Conservation (phyloP, 1,284 basidiomycete genomes). For the Tilletia horrida region DNA sequence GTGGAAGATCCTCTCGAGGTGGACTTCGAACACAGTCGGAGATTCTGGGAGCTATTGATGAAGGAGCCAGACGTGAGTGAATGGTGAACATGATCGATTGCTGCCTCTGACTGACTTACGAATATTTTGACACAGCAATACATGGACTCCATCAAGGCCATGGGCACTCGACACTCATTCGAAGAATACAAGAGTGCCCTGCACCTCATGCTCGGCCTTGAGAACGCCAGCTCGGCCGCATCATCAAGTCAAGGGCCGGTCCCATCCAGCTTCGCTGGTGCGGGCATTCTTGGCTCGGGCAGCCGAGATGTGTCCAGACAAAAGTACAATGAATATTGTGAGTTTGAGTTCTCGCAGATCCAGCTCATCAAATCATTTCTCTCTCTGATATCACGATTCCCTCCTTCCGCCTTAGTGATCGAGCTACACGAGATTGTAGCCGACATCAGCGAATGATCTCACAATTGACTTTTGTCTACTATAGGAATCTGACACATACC, state of each 20-base stretch:
- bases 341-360: background rate
- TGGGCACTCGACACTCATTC: slow-evolving; percentile 24
- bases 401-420: slow-evolving; percentile 27
- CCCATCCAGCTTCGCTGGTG: slow-evolving; percentile 23
- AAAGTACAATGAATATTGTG: slow-evolving; percentile 43
- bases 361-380: background rate
- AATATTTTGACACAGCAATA: slow-evolving; percentile 2
- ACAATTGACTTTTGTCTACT: too few relatives aligned
- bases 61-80: slow-evolving; percentile 69
- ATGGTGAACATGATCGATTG: background rate
- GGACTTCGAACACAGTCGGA: slow-evolving; percentile 71
- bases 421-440: slow-evolving; percentile 41
- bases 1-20: slow-evolving; percentile 58
- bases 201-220: slow-evolving; percentile 44
- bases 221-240: slow-evolving; percentile 22
- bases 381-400: slow-evolving; percentile 20
- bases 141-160: slow-evolving; percentile 17
- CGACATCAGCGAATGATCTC: slow-evolving; percentile 10
- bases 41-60: slow-evolving; percentile 76
- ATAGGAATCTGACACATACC: too few relatives aligned
- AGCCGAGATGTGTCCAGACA: slow-evolving; percentile 32
- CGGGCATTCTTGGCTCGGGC: slow-evolving; percentile 26
- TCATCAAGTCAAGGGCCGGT: background rate
- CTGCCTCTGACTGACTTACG: background rate
- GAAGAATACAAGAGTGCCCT: slow-evolving; percentile 41